A percentile compares a stretch with the other conserved stretches of the same genome.
Conservation (phyloP, 2,329 filamentous ascomycete species). For the Nothophoma quercina region DNA sequence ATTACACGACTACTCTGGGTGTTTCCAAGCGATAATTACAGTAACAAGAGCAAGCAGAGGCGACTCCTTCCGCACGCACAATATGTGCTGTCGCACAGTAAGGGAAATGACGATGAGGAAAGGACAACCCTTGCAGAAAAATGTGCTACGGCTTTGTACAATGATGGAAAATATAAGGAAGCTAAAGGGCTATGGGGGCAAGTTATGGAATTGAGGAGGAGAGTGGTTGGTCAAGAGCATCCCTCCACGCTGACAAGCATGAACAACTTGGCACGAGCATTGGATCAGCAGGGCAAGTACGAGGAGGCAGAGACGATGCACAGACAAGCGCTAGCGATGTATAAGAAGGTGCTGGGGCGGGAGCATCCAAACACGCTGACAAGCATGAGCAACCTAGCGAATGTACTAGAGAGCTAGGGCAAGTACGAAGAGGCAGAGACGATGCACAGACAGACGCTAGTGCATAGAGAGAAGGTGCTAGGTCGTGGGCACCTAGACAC, state of each 20-base stretch:
- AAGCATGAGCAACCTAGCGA: background rate
- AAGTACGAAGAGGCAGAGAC: no score
- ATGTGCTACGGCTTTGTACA: constrained; percentile 20
- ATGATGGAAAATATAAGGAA: constrained; percentile 21
- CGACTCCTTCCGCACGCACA: constrained; percentile 26
- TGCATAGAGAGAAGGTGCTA: background rate
- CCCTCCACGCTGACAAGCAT: no score
- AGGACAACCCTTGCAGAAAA: constrained; percentile 14
- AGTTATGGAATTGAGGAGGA: constrained; percentile 10
- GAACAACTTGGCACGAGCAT: no score
- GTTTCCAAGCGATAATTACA: constrained; percentile 23
- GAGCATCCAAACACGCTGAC: no score
- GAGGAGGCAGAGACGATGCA: no score
- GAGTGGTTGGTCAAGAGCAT: constrained; percentile 21
- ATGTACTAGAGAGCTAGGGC: background rate
- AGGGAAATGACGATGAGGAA: constrained; percentile 5
- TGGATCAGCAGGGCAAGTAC: no score
- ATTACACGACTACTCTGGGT: no score
- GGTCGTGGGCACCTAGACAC: background rate
- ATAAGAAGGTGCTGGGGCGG: no score
- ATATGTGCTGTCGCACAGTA: constrained; percentile 22
- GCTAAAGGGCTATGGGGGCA: constrained; percentile 25
- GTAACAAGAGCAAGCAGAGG: constrained; percentile 32
- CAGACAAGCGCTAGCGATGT: no score
- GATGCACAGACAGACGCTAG: no score